phyloP scores from a whole-genome alignment of 306 rosid species.

The Rubus idaeus region DNA sequence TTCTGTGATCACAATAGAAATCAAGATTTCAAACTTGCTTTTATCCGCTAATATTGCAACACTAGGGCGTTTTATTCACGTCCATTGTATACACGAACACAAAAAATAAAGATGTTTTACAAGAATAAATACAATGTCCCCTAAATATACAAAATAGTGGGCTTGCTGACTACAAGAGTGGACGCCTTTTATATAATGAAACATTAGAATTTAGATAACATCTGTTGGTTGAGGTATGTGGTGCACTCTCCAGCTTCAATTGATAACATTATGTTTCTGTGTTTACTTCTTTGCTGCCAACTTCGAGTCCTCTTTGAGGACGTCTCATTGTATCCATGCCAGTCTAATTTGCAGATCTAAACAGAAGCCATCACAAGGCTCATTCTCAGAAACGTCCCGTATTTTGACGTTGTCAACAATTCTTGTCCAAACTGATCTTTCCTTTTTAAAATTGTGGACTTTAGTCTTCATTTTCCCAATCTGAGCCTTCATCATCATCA shows the following conservation, averaged over 20 bases:
- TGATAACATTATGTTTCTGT: background rate
- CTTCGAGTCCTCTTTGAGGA: constrained; percentile 2
- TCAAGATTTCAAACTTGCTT: too few relatives aligned
- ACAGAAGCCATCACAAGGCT: background rate
- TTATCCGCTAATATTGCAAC: background rate
- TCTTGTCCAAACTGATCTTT: background rate
- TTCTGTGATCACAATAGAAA: background rate
- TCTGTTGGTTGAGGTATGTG: background rate
- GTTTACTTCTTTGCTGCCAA: background rate
- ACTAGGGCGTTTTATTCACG: background rate
- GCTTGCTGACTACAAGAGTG: background rate
- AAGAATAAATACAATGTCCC: background rate
- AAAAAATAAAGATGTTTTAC: background rate
- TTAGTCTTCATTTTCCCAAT: constrained; percentile 22
- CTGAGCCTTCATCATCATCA: constrained; percentile 25
- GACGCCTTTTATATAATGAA: background rate
- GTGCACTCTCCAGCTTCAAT: background rate
- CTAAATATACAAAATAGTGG: background rate
- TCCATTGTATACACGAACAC: constrained; percentile 8
- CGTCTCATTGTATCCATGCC: background rate
- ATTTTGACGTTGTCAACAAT: background rate
- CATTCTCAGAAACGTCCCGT: background rate
- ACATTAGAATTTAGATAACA: background rate
- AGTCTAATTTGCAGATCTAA: background rate
- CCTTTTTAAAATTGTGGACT: constrained; percentile 1